Evolutionary conservation across 163 green algal genomes (phyloP), one percentile per base, ranked within the genome.

Genomic region (Scenedesmus sp.): DNA sequence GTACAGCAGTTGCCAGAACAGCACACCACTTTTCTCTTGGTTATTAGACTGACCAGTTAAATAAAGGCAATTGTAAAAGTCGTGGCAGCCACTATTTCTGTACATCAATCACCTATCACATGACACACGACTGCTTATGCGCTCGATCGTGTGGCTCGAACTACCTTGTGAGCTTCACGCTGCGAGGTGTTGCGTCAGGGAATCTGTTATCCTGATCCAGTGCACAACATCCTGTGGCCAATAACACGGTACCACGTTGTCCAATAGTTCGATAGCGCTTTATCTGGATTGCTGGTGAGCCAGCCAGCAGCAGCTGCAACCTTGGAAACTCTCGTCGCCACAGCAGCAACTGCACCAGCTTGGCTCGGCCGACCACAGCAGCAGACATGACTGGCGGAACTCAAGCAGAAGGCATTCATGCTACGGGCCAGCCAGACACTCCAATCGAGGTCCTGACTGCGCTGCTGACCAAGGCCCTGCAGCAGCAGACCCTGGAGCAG

Each of bases 371-470:
- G 1, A 34, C 2, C 55, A 74, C 66, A 46, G 46, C 16, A 55
- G 2, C 5, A 46, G 46, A 52, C 2, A 79, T 79, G 70, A 79
- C 20, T 13, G 70, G 70, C 20, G 3, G 23, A 23, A 52, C 70
- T 13, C 20, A 79, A 5, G 10, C 23, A 18, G 70, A 79, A 6
- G 87, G 87, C 20, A 90, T 96, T 16, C 91, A 95, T 74, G 90
- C 87, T 4, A 94, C 89, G 20, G 94, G 94, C 55, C 87, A 93
- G 81, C 93, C 94, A n/a, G 94, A 96, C 73, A 96, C 94, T 1
- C 94, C 94, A 23, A 88, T 95, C 2, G 94, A 96, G 86, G 87
- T 92, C 0, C 54, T 96, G 3, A 94, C 92, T 12, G 93, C 93
- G 8, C 56, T 96, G 13, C 70, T 96, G 67, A 74, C 62, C 15